Base-by-base conservation (phyloP, 1,139 yeast genomes). In the Kurtzmaniella natalensis region DNA sequence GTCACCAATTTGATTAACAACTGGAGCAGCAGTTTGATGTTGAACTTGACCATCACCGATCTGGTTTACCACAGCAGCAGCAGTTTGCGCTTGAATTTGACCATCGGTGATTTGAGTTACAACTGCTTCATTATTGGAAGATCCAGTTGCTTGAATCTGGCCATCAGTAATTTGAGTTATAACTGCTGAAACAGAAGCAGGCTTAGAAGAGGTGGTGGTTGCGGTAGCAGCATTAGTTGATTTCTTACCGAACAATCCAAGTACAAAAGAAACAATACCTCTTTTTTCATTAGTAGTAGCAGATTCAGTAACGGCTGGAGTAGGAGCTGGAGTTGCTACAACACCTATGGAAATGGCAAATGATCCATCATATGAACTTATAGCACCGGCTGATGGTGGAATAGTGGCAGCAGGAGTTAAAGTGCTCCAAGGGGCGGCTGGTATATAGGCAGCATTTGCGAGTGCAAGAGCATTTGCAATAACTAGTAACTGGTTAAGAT, bases 1-100 rank as follows among this genome's bases (percentile, higher is more conserved):
- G 39, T 65, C 72, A 32, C 54, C 48, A 23, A 66, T 67, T 53
- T 68, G 73, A 36, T 61, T 53, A 19, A 59, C 55, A 33, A 56
- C 55, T 10, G 24, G 5, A 7, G 37, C 19, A 15, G 35, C 25
- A 14, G 31, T 34, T 35, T 52, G 54, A 34, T 45, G 47, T 44
- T 54, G 59, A 28, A 50, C 37, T 39, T 54, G 59, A 15, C 59
- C 63, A 30, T 55, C 61, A 18, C 43, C 40, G 29, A 54, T 53
- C 36, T 48, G 48, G 55, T 50, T 43, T n/a, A 45, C 39, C 5
- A 44, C 52, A 30, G 54, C 42, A 26, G 62, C 46, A 25, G 46
- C 33, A 24, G 36, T 29, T 11, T 32, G 23, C 35, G 31, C 62
- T 37, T 28, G 57, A 23, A 23, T 23, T 23, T 23, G 26, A 23